Evolutionary conservation across 306 rosid genomes (phyloP), one percentile per base, ranked within the genome.

Genomic region (Casuarina glauca): DNA sequence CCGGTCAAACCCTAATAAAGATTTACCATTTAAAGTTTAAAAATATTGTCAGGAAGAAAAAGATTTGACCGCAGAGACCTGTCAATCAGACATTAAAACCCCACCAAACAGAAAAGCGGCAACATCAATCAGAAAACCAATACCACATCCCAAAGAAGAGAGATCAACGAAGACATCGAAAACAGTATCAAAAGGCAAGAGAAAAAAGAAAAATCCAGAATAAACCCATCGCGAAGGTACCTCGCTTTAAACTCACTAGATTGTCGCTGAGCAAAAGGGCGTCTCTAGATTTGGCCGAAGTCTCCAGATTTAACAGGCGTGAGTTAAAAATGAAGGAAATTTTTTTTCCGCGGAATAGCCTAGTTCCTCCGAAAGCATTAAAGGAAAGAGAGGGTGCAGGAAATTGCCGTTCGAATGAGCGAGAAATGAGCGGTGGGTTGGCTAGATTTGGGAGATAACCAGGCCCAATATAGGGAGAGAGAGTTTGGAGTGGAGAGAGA

Each of bases 371-470:
- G 44, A 86, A 83, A 46, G 83, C 85, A 83, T 44, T 74, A 76
- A 80, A 80, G 11, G 74, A 74, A 67, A 82, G 76, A 80, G 60
- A 68, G 53, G 46, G 61, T 57, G 70, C 44, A 73, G 52, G 38
- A 76, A 46, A 74, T 36, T 75, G 80, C 78, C 43, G 84, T 84
- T 77, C 58, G 82, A 82, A 88, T 83, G 91, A 85, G 60, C 77
- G 78, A 82, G 50, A 70, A 78, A 68, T 76, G 74, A 15, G 72
- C 83, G 81, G 81, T 79, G 88, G 90, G 89, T 63, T 42, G 63
- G 75, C 81, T 67, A 77, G 98, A 93, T 88, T 89, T 83, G 89
- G 85, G 74, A 69, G 82, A 84, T 78, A 82, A 78, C 54, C 84
- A 82, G 50, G 81, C 83, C 85, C 70, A 66, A 39, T 44, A 66